Conservation (phyloP, 2,329 filamentous ascomycete species). For the Cladosporium sp. region DNA sequence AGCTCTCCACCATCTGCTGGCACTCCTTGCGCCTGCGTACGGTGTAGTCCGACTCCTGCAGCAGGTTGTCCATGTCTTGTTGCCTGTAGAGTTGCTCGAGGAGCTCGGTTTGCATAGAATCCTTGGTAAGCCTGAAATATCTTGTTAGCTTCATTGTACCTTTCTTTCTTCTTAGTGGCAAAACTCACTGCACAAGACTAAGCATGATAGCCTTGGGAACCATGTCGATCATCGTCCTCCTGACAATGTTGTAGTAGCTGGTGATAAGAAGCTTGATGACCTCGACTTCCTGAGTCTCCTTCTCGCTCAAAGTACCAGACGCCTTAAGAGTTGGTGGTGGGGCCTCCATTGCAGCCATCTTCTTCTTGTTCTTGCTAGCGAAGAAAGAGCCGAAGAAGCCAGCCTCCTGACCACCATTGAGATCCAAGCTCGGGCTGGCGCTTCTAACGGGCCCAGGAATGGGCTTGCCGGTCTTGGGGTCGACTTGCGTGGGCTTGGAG, state of each 20-base stretch:
- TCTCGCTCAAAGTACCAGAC: conserved; percentile 88
- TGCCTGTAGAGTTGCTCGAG: conserved; percentile 97
- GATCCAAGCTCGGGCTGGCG: conserved; percentile 71
- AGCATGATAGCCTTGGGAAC: conserved; percentile 99
- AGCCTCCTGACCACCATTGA: conserved; percentile 46
- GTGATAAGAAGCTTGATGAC: conserved; percentile 97
- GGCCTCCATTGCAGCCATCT: conserved; percentile 98
- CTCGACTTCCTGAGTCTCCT: conserved; percentile 93
- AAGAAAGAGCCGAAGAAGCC: conserved; percentile 98
- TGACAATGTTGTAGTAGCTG: conserved; percentile 97
- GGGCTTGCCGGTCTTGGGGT: conserved; percentile 98
- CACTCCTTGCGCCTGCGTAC: conserved; percentile 94
- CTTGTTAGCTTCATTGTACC: too few species aligned
- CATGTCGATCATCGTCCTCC: conserved; percentile 99
- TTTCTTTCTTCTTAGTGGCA: not conserved
- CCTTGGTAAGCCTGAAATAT: conserved; percentile 75
- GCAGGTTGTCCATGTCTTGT: conserved; percentile 84
- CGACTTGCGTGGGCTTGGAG: conserved; percentile 85
- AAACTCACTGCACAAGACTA: conserved; percentile 84
- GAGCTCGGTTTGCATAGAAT: conserved; percentile 97
- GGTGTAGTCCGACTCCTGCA: conserved; percentile 98
- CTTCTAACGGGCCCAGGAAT: conserved; percentile 74
- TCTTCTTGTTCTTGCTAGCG: conserved; percentile 99
- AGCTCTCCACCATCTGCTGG: conserved; percentile 97
- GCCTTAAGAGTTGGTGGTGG: conserved; percentile 92